A percentile compares a stretch with the other conserved stretches of the same genome.
Evolutionary conservation across 768 basidiomycete species (phyloP).

Genomic region (Russula sp.): DNA sequence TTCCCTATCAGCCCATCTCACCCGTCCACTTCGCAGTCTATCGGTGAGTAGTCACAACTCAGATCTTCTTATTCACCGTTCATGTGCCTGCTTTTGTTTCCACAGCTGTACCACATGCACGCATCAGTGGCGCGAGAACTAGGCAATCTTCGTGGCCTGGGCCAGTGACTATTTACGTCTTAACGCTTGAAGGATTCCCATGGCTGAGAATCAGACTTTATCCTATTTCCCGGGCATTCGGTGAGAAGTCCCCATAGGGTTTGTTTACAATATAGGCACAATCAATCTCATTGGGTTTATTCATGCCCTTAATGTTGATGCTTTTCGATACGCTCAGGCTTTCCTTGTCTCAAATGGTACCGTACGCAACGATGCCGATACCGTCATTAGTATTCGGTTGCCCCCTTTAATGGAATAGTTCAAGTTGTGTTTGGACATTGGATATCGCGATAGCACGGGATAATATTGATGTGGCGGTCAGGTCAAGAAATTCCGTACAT

Average conservation of each 20-base stretch:
- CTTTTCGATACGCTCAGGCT: neutral
- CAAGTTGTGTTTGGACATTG: neutral
- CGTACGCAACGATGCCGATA: neutral
- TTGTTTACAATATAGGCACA: neutral
- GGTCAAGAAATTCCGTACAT: too few relatives aligned
- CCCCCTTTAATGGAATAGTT: neutral
- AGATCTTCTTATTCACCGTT: neutral
- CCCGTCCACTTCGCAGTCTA: constrained; percentile 46
- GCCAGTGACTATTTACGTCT: neutral
- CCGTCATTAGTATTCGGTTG: neutral
- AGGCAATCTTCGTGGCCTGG: neutral
- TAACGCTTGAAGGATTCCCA: neutral
- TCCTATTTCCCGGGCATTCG: neutral
- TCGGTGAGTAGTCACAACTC: constrained; percentile 35
- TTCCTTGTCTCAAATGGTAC: neutral
- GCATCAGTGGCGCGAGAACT: constrained; percentile 68
- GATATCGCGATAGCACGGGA: neutral
- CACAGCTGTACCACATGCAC: constrained; percentile 59
- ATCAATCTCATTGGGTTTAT: neutral
- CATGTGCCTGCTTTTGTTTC: constrained; percentile 1
- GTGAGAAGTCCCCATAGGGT: neutral
- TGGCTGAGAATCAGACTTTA: neutral
- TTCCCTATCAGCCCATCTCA: neutral
- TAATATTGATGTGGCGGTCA: neutral
- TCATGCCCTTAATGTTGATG: neutral